phyloP scores from a whole-genome alignment of 495 filamentous ascomycete genomes.

The Penicillium chermesinum region DNA sequence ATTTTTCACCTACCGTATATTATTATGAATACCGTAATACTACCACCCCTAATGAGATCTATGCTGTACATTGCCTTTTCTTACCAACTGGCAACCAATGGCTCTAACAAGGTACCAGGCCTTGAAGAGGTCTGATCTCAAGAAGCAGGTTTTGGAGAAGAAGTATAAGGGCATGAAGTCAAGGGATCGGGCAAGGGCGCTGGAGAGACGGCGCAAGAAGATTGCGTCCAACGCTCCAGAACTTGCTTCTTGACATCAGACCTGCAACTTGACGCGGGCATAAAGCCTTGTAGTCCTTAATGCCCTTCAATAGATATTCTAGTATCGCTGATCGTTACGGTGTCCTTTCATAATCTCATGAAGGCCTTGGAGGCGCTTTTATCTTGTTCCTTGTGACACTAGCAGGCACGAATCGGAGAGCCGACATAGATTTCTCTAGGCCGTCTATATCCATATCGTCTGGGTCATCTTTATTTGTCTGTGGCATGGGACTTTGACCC shows the following conservation, averaged over 20 bases:
- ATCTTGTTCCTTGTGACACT: conserved; percentile 48
- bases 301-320: too few species aligned
- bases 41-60: too few species aligned
- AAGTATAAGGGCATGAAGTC: conserved; percentile 75
- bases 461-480: not conserved
- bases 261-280: too few species aligned
- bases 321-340: too few species aligned
- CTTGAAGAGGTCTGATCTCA: conserved; percentile 84
- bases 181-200: conserved; percentile 69
- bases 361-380: conserved; percentile 8
- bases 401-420: conserved; percentile 73
- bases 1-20: too few species aligned
- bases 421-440: conserved; percentile 74
- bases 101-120: too few species aligned
- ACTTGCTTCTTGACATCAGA: too few species aligned
- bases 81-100: too few species aligned
- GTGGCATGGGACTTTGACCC: not conserved
- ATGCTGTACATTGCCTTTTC: too few species aligned
- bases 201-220: conserved; percentile 85
- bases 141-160: conserved; percentile 73
- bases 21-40: too few species aligned
- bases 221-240: conserved; percentile 60
- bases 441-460: conserved; percentile 63
- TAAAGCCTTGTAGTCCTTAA: too few species aligned
- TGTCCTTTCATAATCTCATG: conserved; percentile 1